Base-by-base conservation (phyloP, 2,329 filamentous ascomycete genomes). In the Beauveria sp. region DNA sequence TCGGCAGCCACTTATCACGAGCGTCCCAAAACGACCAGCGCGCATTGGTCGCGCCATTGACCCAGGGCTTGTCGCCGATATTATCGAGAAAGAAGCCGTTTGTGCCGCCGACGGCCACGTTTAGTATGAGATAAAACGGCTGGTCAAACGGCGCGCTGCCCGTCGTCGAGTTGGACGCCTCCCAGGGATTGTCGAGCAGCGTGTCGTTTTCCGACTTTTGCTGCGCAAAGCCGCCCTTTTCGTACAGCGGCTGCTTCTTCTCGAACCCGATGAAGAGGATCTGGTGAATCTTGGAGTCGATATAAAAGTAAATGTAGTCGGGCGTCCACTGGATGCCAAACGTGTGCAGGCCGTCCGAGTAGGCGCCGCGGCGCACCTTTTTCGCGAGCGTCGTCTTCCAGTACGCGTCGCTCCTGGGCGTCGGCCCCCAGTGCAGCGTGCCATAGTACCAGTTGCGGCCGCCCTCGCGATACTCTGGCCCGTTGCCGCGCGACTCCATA, bases 311-410 rank as follows among this genome's bases (percentile, higher is more conserved):
- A 22, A 84, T 71, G 69, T 82, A 82, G 47, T 78, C 74, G 55
- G 77, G 72, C 2, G 73, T 75, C 81, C 81, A 84, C 65, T 83
- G 79, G 18, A 83, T 65, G 5, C 80, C 81, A 63, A 76, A 84
- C 1, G 78, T 83, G 68, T 83, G 78, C 66, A 78, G 82, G 2
- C 64, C 66, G 12, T 74, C 67, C 5, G 75, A 70, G 63, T 75
- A 79, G 59, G 77, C 72, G n/a, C 70, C 70, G 55, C 74, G 71
- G 26, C 72, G 69, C 42, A 75, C 64, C 45, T 67, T 67, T 43
- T 72, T 71, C 26, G 69, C 70, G 24, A 67, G 65, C 6, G 70
- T 73, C 6, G 73, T 76, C 38, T 66, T 65, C 70, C 70, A 74
- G 66, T 71, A 75, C n/a, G 65, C 63, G 60, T 77, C 70, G 3